Evolutionary conservation across 176 grass and related monocot genomes (phyloP).

Genomic region (Triticum urartu): DNA sequence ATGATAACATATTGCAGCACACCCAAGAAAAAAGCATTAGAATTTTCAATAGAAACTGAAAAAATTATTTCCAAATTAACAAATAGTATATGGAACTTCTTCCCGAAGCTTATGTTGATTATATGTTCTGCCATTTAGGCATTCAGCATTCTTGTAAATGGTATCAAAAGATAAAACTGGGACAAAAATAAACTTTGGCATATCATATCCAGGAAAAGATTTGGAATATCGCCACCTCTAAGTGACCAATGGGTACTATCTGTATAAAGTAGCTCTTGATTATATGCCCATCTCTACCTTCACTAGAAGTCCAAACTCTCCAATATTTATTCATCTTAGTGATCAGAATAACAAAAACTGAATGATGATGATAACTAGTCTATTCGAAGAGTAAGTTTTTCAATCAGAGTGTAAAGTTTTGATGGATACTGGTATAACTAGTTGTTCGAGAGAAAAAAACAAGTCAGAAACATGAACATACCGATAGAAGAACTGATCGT

Average conservation of each 20-base stretch:
- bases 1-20: conserved; percentile 12
- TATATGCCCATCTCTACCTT: neutral
- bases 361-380: neutral
- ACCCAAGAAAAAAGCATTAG: conserved; percentile 23
- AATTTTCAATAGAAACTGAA: conserved; percentile 1
- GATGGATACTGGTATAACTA: neutral
- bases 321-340: neutral
- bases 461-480: conserved; percentile 49
- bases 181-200: conserved; percentile 1
- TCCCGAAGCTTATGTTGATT: neutral
- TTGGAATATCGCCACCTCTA: conserved; percentile 2
- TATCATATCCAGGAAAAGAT: conserved; percentile 23
- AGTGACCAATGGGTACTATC: neutral
- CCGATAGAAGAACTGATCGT: conserved; percentile 77
- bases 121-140: neutral
- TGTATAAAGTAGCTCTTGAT: neutral
- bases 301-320: neutral
- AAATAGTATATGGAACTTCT: conserved; percentile 11
- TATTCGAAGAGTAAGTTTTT: neutral
- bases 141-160: neutral
- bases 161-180: conserved; percentile 15
- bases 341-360: conserved; percentile 1
- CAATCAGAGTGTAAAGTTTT: conserved; percentile 8
- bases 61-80: conserved; percentile 15
- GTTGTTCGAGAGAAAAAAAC: neutral